Base-by-base conservation (phyloP, 2,329 filamentous ascomycete species). In the Fusarium nisikadoi region DNA sequence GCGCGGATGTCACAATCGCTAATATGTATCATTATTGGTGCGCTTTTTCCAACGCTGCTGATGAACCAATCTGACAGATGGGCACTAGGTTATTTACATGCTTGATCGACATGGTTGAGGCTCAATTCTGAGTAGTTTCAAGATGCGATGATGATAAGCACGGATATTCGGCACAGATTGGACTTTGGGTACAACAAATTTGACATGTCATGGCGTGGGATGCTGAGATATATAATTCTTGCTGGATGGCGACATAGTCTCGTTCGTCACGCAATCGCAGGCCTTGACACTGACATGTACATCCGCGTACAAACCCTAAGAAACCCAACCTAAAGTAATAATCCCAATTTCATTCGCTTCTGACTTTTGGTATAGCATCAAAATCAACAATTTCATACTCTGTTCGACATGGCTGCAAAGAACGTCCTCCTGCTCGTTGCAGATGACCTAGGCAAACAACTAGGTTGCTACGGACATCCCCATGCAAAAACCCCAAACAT, bases 1-100 rank as follows among this genome's bases (percentile, higher is more conserved):
- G 52, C 52, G 52, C 12, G 38, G 27, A 55, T 55, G 52, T 55
- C 52, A 55, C 36, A 55, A 55, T 55, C 38, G 38, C n/a, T 20
- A 16, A 2, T 8, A 10, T 16, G 1, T 6, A 0, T 10, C 2
- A 27, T 43, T 16, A 55, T 55, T 55, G 52, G 52, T 55, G 52
- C 52, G 52, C 38, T 55, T 55, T 53, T 42, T 55, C 11, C 3
- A 1, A 42, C 5, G 7, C n/a, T 12, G 27, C 5, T n/a, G 38
- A 33, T 43, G 52, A 31, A 10, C 38, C n/a, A 43, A 55, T 25
- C 38, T 33, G 36, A 55, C 36, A 42, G 20, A 7, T 31, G 27
- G 8, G 8, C 36, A 19, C 36, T 31, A 33, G 36, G n/a, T 33
- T 31, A 20, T 33, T 31, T 55, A 5, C 52, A 43, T 38, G 2